Evolutionary conservation across 306 rosid genomes (phyloP).

Genomic region (Cicer bijugum): DNA sequence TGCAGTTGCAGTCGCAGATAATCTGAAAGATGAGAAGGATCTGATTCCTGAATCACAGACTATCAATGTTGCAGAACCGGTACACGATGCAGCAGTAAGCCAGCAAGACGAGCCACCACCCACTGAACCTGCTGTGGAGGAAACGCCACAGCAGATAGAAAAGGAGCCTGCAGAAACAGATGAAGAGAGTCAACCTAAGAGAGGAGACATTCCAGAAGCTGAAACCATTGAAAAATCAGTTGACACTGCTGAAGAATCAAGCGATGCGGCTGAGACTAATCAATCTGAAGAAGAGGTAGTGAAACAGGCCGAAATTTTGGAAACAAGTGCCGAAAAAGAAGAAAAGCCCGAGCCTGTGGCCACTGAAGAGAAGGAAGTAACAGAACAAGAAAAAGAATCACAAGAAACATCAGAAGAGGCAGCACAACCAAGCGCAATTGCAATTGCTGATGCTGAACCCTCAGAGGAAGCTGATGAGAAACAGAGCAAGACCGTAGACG

Average conservation of each 20-base stretch:
- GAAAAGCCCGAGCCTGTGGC: slow-evolving; percentile 26
- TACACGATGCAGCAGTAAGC: slow-evolving; percentile 21
- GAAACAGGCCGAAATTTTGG: slow-evolving; percentile 40
- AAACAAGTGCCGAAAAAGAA: slow-evolving; percentile 29
- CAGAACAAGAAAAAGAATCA: slow-evolving; percentile 39
- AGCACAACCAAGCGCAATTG: slow-evolving; percentile 38
- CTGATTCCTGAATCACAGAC: slow-evolving; percentile 41
- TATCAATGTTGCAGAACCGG: slow-evolving; percentile 36
- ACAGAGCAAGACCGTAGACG: slow-evolving; percentile 17
- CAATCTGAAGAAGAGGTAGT: slow-evolving; percentile 36
- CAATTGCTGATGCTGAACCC: slow-evolving; percentile 40
- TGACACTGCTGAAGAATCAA: slow-evolving; percentile 38
- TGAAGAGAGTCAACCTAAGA: slow-evolving; percentile 48
- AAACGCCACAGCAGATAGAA: slow-evolving; percentile 40
- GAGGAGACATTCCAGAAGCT: slow-evolving; percentile 43
- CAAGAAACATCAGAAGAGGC: slow-evolving; percentile 21
- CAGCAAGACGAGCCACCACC: slow-evolving; percentile 35
- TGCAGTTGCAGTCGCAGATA: slow-evolving; percentile 25
- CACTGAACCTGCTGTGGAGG: slow-evolving; percentile 38
- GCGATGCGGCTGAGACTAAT: background rate
- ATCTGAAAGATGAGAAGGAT: slow-evolving; percentile 46
- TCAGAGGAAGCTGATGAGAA: slow-evolving; percentile 43
- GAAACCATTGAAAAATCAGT: slow-evolving; percentile 38
- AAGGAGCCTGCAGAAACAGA: slow-evolving; percentile 39
- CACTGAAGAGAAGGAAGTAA: slow-evolving; percentile 22